These are phyloP conservation scores for Spergularia marina DNA, from an alignment of 148 eudicot species.

Conservation along the genomic window DNA sequence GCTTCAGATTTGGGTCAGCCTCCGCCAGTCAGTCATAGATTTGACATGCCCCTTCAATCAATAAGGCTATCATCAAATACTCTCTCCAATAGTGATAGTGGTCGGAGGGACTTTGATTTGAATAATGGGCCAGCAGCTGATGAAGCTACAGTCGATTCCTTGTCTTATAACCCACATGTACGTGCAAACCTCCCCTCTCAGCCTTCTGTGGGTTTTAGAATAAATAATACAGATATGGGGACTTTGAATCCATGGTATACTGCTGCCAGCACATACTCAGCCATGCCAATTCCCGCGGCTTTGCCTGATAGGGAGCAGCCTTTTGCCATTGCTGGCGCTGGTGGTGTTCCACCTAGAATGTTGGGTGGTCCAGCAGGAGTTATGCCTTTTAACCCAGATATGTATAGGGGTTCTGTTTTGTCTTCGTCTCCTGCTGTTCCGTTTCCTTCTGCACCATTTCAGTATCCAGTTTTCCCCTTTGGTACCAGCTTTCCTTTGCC, in stretches of 20 bases:
- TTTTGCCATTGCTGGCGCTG: constrained; percentile 40
- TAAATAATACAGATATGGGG: constrained; percentile 20
- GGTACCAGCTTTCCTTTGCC: constrained; percentile 63
- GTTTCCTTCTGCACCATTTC: constrained; percentile 50
- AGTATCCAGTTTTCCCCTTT: constrained; percentile 70
- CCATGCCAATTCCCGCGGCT: constrained; percentile 48
- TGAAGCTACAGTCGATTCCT: constrained; percentile 37
- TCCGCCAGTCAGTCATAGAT: constrained; percentile 20
- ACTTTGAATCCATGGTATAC: constrained; percentile 54
- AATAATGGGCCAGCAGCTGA: constrained; percentile 74
- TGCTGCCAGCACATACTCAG: constrained; percentile 47
- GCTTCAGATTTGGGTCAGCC: constrained; percentile 47
- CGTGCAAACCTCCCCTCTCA: constrained; percentile 42
- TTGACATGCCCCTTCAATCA: constrained; percentile 28
- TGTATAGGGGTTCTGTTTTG: constrained; percentile 69
- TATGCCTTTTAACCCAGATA: constrained; percentile 48
- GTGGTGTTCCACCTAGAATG: constrained; percentile 55
- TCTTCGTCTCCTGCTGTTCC: constrained; percentile 79
- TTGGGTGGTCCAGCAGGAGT: constrained; percentile 45
- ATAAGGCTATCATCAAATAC: constrained; percentile 31
- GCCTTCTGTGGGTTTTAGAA: constrained; percentile 33
- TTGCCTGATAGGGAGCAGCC: constrained; percentile 59
- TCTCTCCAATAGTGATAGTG: constrained; percentile 38
- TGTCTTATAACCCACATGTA: constrained; percentile 25
- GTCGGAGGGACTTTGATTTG: constrained; percentile 69